Base-by-base conservation (phyloP, 371 early-diverging fungal species). In the Rhizopus arrhizus region DNA sequence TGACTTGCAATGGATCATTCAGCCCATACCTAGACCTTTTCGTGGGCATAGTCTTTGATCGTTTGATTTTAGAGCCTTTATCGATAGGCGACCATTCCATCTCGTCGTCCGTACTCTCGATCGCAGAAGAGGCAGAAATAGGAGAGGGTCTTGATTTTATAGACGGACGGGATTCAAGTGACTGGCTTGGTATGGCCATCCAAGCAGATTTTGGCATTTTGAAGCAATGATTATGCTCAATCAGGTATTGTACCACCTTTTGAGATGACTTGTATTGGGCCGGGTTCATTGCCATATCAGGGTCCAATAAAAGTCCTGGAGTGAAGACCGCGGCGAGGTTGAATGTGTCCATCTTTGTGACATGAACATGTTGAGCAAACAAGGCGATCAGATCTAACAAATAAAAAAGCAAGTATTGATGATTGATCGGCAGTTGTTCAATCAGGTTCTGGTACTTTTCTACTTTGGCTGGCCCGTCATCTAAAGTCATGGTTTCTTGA, bases 261-360 rank as follows among this genome's bases (percentile, higher is more conserved):
- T 82, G 78, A 5, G 78, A 81, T 6, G 70, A 64, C 56, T 79
- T 80, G 59, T 85, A 83, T 49, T 82, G 74, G 34, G 74, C 74
- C 7, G 82, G 85, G 1, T 72, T 74, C 64, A 82, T 50, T 41
- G 71, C 73, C 48, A 83, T 81, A 9, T 76, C 73, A 11, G 84
- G 83, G 34, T 80, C 77, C 1, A 80, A 70, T 4, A 86, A 60
- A n/a, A 86, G 81, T 12, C 83, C 82, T 0, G 86, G 85, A 28
- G 83, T 78, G 61, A 88, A 88, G 9, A 88, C 81, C 12, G 82
- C 75, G 1, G 87, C 83, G 13, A 88, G 56, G 52, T 85, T 86
- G 34, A 76, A 77, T 9, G 68, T 45, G 43, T 68, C 64, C 68
- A 68, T 68, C 36, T 64, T 63, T 6, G 68, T 68, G n/a, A 50